These are phyloP conservation scores for Penicillium robsamsonii DNA, from an alignment of 495 filamentous ascomycete species.

Conservation along the genomic window DNA sequence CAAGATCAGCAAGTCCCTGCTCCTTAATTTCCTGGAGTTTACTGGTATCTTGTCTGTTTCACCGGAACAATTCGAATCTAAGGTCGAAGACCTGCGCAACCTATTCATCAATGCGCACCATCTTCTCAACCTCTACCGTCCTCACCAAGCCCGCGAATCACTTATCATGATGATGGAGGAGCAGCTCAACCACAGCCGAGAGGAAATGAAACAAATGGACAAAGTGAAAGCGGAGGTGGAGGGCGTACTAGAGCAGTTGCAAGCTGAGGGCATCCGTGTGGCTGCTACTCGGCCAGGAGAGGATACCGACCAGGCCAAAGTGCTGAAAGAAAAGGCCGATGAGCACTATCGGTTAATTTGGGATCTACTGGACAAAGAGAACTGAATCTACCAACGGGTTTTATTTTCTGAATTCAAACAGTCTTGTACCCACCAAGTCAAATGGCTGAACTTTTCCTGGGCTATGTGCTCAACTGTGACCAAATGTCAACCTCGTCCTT, in stretches of 20 bases:
- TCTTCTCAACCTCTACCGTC: slow-evolving; percentile 89
- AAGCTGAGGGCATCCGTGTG: slow-evolving; percentile 39
- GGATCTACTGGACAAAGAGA: slow-evolving; percentile 37
- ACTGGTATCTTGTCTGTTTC: slow-evolving; percentile 64
- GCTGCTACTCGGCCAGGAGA: slow-evolving; percentile 8
- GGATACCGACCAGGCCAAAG: slow-evolving; percentile 7
- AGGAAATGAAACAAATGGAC: slow-evolving; percentile 76
- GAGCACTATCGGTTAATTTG: slow-evolving; percentile 37
- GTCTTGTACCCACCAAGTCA: background rate
- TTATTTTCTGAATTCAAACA: background rate
- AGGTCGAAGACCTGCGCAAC: slow-evolving; percentile 71
- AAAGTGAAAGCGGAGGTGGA: slow-evolving; percentile 71
- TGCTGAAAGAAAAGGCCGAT: slow-evolving; percentile 12
- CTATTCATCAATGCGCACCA: slow-evolving; percentile 87
- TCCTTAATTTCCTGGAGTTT: slow-evolving; percentile 83
- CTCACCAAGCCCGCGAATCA: slow-evolving; percentile 90
- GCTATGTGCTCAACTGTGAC: background rate
- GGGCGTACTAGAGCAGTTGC: slow-evolving; percentile 62
- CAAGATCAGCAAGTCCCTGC: slow-evolving; percentile 72
- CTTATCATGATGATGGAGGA: slow-evolving; percentile 91
- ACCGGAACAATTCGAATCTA: slow-evolving; percentile 58
- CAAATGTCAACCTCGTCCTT: background rate
- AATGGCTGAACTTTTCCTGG: background rate
- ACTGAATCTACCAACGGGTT: slow-evolving; percentile 6
- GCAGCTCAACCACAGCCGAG: slow-evolving; percentile 67